These are phyloP conservation scores for Botryobasidium botryosum DNA, from an alignment of 768 basidiomycete species.

Conservation along the genomic window DNA sequence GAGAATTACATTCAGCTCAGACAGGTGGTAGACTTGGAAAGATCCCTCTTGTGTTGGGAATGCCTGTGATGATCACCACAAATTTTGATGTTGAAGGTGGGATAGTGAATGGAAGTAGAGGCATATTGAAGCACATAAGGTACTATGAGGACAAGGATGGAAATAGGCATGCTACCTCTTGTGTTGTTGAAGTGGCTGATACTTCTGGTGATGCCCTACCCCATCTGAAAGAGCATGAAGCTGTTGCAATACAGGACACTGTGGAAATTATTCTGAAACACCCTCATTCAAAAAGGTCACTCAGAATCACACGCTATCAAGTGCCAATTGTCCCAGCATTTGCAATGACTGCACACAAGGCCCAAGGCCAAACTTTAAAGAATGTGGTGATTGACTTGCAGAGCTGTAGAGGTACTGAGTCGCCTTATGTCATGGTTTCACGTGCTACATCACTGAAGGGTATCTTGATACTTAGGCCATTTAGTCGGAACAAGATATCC, in stretches of 20 bases:
- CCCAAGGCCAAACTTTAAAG: constrained; percentile 31
- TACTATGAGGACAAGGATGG: constrained; percentile 15
- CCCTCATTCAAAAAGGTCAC: constrained; percentile 11
- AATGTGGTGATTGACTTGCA: constrained; percentile 27
- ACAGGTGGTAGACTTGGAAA: not conserved
- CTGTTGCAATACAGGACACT: constrained; percentile 15
- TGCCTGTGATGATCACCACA: constrained; percentile 12
- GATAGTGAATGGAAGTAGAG: constrained; percentile 23
- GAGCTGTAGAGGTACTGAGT: constrained; percentile 19
- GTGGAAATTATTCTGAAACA: constrained; percentile 15
- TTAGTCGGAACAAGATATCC: no score
- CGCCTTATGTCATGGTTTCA: constrained; percentile 30
- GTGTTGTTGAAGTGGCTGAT: constrained; percentile 15
- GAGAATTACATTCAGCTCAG: not conserved
- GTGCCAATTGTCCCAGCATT: constrained; percentile 31
- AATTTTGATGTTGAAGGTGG: constrained; percentile 26
- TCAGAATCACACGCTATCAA: constrained; percentile 21
- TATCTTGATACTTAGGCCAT: constrained; percentile 20
- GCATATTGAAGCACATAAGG: constrained; percentile 14
- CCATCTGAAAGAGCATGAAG: constrained; percentile 11
- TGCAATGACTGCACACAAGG: constrained; percentile 33
- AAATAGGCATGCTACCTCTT: constrained; percentile 11
- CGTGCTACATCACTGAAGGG: constrained; percentile 18
- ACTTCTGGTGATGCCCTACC: constrained; percentile 11
- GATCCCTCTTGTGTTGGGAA: constrained; percentile 5